These are phyloP conservation scores for Ogataea siamensis DNA, from an alignment of 805 yeast genomes.

Conservation along the genomic window DNA sequence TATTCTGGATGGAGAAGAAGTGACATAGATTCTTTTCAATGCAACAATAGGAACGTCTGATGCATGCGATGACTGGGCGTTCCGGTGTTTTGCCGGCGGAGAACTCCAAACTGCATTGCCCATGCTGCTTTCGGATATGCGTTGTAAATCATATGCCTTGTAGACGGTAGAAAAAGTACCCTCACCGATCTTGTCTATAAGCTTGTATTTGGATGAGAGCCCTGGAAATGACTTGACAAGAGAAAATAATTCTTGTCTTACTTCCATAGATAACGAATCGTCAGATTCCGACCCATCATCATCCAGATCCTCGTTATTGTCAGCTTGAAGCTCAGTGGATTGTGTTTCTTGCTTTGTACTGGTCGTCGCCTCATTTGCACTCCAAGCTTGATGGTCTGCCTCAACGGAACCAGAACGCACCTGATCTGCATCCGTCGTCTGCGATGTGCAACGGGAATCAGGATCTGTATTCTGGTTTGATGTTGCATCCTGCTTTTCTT, in stretches of 20 bases:
- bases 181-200: conserved; percentile 62
- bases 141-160: conserved; percentile 46
- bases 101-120: conserved; percentile 29
- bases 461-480: background rate
- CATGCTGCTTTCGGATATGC: conserved; percentile 23
- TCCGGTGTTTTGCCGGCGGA: conserved; percentile 26
- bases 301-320: conserved; percentile 1
- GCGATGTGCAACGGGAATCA: background rate
- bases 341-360: conserved; percentile 1
- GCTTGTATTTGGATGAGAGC: conserved; percentile 34
- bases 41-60: conserved; percentile 57
- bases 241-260: conserved; percentile 36
- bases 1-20: conserved; percentile 91
- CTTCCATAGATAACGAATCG: conserved; percentile 19
- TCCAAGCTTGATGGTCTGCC: conserved; percentile 10
- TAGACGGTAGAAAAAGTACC: conserved; percentile 81
- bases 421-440: background rate
- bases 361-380: background rate
- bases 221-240: conserved; percentile 32
- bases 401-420: conserved; percentile 13
- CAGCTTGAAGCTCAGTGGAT: background rate
- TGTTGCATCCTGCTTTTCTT: background rate
- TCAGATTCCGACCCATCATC: conserved; percentile 12
- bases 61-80: conserved; percentile 14
- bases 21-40: conserved; percentile 87